Conservation (phyloP, 805 yeast species). For the Metschnikowia lachancei region DNA sequence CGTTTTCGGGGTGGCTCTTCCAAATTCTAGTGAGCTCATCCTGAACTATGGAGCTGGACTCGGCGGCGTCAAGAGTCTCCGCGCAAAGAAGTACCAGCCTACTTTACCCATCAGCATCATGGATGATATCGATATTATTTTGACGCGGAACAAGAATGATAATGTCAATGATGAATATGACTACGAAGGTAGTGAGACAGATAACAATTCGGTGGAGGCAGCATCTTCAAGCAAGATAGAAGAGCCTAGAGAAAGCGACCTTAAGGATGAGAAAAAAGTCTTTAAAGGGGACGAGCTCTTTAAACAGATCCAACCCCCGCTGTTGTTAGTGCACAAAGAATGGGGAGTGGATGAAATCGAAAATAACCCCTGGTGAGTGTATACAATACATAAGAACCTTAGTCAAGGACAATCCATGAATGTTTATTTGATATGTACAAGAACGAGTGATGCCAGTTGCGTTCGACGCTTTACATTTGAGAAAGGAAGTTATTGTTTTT, state of each 20-base stretch:
- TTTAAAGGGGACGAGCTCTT: slow-evolving; percentile 49
- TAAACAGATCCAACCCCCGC: slow-evolving; percentile 48
- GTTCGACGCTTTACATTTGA: slow-evolving; percentile 16
- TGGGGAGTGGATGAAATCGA: slow-evolving; percentile 53
- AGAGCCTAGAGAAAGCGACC: slow-evolving; percentile 6
- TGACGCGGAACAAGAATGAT: slow-evolving; percentile 29
- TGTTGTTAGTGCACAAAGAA: slow-evolving; percentile 48
- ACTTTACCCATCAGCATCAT: slow-evolving; percentile 63
- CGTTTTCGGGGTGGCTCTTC: slow-evolving; percentile 60
- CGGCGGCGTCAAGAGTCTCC: slow-evolving; percentile 54
- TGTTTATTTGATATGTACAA: slow-evolving; percentile 13
- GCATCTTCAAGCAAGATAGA: slow-evolving; percentile 9
- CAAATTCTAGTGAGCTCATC: slow-evolving; percentile 70
- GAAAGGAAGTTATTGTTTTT: slow-evolving; percentile 77
- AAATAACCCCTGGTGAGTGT: slow-evolving; percentile 61
- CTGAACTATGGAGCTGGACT: slow-evolving; percentile 74
- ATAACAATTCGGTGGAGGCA: slow-evolving; percentile 25
- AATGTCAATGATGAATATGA: slow-evolving; percentile 33
- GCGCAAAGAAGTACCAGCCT: slow-evolving; percentile 65
- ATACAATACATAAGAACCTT: background rate
- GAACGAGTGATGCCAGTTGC: slow-evolving; percentile 6
- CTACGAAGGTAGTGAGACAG: slow-evolving; percentile 26
- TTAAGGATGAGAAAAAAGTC: slow-evolving; percentile 13
- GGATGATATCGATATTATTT: slow-evolving; percentile 68
- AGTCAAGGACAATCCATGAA: background rate